Evolutionary conservation across 2,329 filamentous ascomycete genomes (phyloP).

Genomic region (Aaosphaeria arxii): DNA sequence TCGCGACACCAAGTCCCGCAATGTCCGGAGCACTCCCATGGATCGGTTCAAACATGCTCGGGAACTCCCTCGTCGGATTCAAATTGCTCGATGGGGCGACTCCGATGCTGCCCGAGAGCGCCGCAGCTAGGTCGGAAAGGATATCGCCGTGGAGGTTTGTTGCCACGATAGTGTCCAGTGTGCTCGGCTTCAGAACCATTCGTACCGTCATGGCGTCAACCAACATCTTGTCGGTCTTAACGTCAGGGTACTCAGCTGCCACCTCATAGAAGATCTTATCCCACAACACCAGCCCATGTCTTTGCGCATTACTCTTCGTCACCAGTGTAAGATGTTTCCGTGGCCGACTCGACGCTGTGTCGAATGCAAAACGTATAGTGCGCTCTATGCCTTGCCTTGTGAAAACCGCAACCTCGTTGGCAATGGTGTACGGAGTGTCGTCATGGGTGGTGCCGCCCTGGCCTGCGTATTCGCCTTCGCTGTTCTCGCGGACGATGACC

Average conservation of each 20-base stretch:
- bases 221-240: constrained; percentile 63
- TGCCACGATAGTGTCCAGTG: constrained; percentile 62
- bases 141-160: constrained; percentile 65
- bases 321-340: constrained; percentile 61
- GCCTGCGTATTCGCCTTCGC: constrained; percentile 64
- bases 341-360: constrained; percentile 55
- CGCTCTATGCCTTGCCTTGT: constrained; percentile 58
- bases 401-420: constrained; percentile 64
- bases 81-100: constrained; percentile 70
- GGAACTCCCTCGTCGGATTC: constrained; percentile 60
- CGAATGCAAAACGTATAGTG: constrained; percentile 63
- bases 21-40: constrained; percentile 60
- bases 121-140: constrained; percentile 67
- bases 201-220: constrained; percentile 65
- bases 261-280: constrained; percentile 59
- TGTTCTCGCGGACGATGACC: constrained; percentile 66
- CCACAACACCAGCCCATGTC: constrained; percentile 68
- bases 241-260: constrained; percentile 57
- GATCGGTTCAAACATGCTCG: constrained; percentile 62
- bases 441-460: constrained; percentile 62
- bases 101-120: constrained; percentile 67
- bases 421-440: constrained; percentile 54
- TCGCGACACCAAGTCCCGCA: constrained; percentile 55
- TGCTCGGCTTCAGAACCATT: constrained; percentile 61
- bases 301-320: constrained; percentile 64